These are phyloP conservation scores for Tetrahymena malaccensis DNA, from an alignment of 73 alveolate genomes.

Conservation along the genomic window DNA sequence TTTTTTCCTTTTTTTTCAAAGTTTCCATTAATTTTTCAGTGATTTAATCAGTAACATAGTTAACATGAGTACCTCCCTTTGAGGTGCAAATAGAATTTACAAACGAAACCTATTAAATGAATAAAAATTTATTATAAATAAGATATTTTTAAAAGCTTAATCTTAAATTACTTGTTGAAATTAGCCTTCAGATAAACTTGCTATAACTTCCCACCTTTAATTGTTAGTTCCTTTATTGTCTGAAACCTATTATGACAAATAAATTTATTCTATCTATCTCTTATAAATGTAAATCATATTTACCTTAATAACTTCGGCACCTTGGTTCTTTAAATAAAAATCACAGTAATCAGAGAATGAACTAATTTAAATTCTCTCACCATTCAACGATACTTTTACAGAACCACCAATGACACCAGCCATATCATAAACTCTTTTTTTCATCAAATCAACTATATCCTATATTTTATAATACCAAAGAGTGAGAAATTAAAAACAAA, in stretches of 20 bases:
- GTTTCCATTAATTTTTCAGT: conserved; percentile 65
- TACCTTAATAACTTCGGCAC: background rate
- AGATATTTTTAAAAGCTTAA: background rate
- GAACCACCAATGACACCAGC: conserved; percentile 96
- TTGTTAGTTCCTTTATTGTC: conserved; percentile 43
- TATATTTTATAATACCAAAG: background rate
- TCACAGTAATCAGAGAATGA: conserved; percentile 85
- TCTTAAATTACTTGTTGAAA: background rate
- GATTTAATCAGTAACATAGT: conserved; percentile 90
- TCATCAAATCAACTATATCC: conserved; percentile 84
- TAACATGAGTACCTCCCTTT: conserved; percentile 99
- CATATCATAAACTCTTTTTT: conserved; percentile 97
- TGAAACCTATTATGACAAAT: conserved; percentile 13
- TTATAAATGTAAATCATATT: background rate
- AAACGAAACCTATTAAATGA: conserved; percentile 91
- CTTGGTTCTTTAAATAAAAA: conserved; percentile 61
- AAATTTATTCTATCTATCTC: background rate
- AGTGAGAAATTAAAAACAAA: background rate
- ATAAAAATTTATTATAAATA: background rate
- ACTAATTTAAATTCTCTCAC: conserved; percentile 65
- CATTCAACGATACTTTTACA: conserved; percentile 68
- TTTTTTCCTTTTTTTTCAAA: conserved; percentile 67
- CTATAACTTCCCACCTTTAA: conserved; percentile 92
- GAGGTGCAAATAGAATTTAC: conserved; percentile 98
- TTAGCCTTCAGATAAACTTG: conserved; percentile 91